Evolutionary conservation across 257 asterid genomes (phyloP).

Genomic region (Mentha longifolia): DNA sequence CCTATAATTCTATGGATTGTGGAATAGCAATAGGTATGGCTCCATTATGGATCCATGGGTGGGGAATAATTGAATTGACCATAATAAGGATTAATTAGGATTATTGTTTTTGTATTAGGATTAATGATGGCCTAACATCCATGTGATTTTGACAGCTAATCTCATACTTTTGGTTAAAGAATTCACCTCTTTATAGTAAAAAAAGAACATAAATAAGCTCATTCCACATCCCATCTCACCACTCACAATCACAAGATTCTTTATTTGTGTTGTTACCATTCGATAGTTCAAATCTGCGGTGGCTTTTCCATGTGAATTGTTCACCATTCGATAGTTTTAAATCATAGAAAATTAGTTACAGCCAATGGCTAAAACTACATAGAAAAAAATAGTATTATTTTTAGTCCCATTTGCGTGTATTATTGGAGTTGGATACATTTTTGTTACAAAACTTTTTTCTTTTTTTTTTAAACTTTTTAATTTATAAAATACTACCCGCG

Average conservation of each 20-base stretch:
- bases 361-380: no score
- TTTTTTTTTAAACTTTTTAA: no score
- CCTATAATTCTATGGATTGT: not conserved
- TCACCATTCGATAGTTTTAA: no score
- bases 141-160: constrained; percentile 44
- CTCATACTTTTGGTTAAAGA: constrained; percentile 19
- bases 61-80: constrained; percentile 23
- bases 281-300: no score
- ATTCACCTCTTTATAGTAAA: constrained; percentile 3
- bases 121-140: constrained; percentile 37
- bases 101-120: constrained; percentile 16
- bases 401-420: no score
- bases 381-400: no score
- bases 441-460: no score
- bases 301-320: not conserved
- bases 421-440: no score
- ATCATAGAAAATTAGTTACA: no score
- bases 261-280: not conserved
- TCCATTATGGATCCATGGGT: constrained; percentile 13
- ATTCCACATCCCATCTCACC: not conserved
- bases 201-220: not conserved
- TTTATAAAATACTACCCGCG: no score
- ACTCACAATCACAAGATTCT: not conserved
- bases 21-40: constrained; percentile 18
- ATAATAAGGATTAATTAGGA: not conserved